Evolutionary conservation across 2,329 filamentous ascomycete genomes (phyloP).

Genomic region (Aspergillus sp.): DNA sequence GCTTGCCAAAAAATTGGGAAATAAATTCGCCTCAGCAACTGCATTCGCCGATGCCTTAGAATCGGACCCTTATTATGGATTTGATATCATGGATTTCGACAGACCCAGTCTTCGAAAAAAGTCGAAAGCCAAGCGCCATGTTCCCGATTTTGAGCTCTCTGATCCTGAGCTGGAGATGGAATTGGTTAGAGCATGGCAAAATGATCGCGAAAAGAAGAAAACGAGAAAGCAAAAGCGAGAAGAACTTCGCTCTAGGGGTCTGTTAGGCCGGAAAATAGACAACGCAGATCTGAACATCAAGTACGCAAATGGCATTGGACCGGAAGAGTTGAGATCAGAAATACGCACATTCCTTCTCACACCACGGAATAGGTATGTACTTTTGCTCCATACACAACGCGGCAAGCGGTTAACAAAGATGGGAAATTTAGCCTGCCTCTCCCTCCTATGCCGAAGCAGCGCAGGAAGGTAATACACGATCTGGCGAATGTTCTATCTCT

Average conservation of each 20-base stretch:
- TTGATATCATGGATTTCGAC: slow-evolving; percentile 84
- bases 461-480: slow-evolving; percentile 77
- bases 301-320: slow-evolving; percentile 69
- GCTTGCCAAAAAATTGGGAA: neutral
- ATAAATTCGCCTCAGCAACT: slow-evolving; percentile 53
- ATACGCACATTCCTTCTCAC: slow-evolving; percentile 69
- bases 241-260: slow-evolving; percentile 63
- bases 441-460: slow-evolving; percentile 78
- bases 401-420: neutral
- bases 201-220: slow-evolving; percentile 70
- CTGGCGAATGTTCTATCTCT: slow-evolving; percentile 73
- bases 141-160: slow-evolving; percentile 56
- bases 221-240: slow-evolving; percentile 69
- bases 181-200: slow-evolving; percentile 62
- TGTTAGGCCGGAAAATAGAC: slow-evolving; percentile 58
- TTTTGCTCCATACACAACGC: neutral
- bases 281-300: slow-evolving; percentile 66
- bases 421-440: slow-evolving; percentile 60
- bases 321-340: slow-evolving; percentile 70
- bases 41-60: slow-evolving; percentile 60
- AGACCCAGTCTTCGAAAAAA: slow-evolving; percentile 66
- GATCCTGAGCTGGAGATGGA: slow-evolving; percentile 67
- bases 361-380: slow-evolving; percentile 61
- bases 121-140: slow-evolving; percentile 61
- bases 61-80: slow-evolving; percentile 63